Evolutionary conservation across 2,329 filamentous ascomycete genomes (phyloP).

Genomic region (Periconia sp.): DNA sequence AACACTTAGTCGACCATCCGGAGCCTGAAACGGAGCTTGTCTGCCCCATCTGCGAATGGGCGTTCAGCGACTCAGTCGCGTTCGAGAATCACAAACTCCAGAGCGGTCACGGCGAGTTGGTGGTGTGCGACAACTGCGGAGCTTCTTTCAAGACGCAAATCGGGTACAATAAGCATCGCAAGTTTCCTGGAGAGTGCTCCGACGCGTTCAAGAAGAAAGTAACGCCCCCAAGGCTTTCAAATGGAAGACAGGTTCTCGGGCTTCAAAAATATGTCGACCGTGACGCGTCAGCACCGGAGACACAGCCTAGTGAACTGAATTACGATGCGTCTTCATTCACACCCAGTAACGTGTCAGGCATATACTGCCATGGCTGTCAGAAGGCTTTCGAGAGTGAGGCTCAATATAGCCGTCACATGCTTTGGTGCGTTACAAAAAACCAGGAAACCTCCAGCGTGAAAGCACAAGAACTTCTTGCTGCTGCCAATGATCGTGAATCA

Average conservation of each 20-base stretch:
- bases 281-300: conserved; percentile 14
- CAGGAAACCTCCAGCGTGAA: too few relatives aligned
- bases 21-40: not conserved
- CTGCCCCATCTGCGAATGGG: conserved; percentile 20
- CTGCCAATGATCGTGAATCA: too few relatives aligned
- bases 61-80: conserved; percentile 23
- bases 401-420: conserved; percentile 22
- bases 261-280: conserved; percentile 13
- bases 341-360: conserved; percentile 7
- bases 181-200: conserved; percentile 13
- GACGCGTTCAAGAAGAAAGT: conserved; percentile 12
- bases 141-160: conserved; percentile 5
- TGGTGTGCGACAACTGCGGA: conserved; percentile 11
- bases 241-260: not conserved
- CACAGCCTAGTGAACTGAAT: conserved; percentile 3
- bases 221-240: too few relatives aligned
- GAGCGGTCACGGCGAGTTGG: conserved; percentile 13
- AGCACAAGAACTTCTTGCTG: too few relatives aligned
- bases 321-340: conserved; percentile 9
- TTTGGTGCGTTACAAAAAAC: conserved; percentile 26
- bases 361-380: conserved; percentile 27
- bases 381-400: conserved; percentile 22
- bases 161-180: conserved; percentile 11
- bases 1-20: conserved; percentile 16
- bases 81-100: conserved; percentile 26